Evolutionary conservation across 352 stramenopile species (phyloP).

Genomic region (Phytophthora constricta): DNA sequence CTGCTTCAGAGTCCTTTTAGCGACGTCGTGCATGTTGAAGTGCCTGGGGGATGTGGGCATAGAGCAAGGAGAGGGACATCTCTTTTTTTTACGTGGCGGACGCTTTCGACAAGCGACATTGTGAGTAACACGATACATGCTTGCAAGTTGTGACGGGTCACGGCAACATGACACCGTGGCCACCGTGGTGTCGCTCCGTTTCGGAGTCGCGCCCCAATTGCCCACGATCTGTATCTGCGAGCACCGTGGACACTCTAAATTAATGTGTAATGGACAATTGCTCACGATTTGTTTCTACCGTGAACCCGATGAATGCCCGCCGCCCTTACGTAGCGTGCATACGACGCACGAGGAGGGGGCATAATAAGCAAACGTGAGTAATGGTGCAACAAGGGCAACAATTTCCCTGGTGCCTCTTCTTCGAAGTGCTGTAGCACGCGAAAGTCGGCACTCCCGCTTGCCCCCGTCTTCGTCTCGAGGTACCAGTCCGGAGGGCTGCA

Average conservation of each 20-base stretch:
- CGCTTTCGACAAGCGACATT: background rate
- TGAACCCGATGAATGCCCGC: no score
- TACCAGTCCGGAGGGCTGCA: background rate
- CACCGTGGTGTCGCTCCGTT: no score
- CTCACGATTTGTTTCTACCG: no score
- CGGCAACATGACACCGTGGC: background rate
- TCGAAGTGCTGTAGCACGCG: no score
- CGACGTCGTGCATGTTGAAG: constrained; percentile 36
- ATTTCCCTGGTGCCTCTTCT: no score
- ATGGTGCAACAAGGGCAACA: no score
- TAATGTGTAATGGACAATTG: no score
- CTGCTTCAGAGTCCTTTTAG: constrained; percentile 19
- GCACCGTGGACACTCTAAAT: no score
- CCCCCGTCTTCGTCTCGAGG: background rate
- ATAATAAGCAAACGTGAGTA: background rate
- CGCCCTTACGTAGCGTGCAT: background rate
- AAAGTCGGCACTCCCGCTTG: background rate
- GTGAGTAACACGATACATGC: background rate
- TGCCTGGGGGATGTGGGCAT: constrained; percentile 16
- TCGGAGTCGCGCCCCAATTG: no score
- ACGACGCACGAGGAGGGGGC: background rate
- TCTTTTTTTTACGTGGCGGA: constrained; percentile 2
- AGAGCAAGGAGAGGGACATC: constrained; percentile 20
- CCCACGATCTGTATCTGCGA: no score
- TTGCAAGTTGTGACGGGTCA: background rate